Conservation (phyloP, 192 early-diverging fungal genomes). For the Polychytrium aggregatum region DNA sequence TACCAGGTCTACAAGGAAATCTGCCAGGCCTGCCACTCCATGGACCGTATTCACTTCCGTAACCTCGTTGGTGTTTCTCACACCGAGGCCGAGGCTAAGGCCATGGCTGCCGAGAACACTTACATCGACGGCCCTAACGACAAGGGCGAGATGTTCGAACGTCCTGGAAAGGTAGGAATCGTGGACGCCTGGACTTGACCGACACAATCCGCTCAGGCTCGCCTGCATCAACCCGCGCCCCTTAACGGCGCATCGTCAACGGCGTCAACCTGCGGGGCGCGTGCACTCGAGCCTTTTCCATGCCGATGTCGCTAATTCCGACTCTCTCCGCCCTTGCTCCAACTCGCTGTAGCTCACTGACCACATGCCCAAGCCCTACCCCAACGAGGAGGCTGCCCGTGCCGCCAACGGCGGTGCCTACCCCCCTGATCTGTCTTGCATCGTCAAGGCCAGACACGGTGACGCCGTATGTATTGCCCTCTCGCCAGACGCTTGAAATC, state of each 20-base stretch:
- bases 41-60: constrained; percentile 87
- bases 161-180: constrained; percentile 68
- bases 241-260: not conserved
- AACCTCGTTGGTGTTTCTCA: constrained; percentile 92
- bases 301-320: too few species aligned
- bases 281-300: too few species aligned
- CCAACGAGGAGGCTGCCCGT: constrained; percentile 94
- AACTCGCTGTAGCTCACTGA: constrained; percentile 53
- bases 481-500: too few species aligned
- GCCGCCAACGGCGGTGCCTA: constrained; percentile 91
- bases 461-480: constrained; percentile 72
- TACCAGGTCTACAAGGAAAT: constrained; percentile 99
- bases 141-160: constrained; percentile 77
- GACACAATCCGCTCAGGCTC: not conserved
- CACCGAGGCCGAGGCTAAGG: constrained; percentile 84
- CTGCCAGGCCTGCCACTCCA: constrained; percentile 93
- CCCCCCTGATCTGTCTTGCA: constrained; percentile 91
- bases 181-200: not conserved
- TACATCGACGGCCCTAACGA: constrained; percentile 92
- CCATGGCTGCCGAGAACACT: constrained; percentile 85
- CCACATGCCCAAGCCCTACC: constrained; percentile 79
- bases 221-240: not conserved
- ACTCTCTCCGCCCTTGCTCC: not conserved
- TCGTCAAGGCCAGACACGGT: constrained; percentile 88
- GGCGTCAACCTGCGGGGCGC: not conserved